These are phyloP conservation scores for Blastocrithidia nonstop DNA, from an alignment of 208 protist species.

Conservation along the genomic window DNA sequence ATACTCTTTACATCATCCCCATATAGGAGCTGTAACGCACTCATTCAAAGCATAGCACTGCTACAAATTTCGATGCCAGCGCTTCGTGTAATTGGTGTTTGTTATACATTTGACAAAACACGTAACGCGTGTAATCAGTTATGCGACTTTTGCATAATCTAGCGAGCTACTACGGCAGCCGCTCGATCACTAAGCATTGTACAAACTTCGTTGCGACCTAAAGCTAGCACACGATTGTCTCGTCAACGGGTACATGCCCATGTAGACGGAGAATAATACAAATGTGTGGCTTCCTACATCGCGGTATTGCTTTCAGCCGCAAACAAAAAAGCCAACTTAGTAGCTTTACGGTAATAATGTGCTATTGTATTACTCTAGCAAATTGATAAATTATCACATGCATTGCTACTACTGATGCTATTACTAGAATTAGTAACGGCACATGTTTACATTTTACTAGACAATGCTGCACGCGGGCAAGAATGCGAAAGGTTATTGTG, in stretches of 20 bases:
- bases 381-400: background rate
- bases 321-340: conserved; percentile 34
- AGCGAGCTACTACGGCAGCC: conserved; percentile 10
- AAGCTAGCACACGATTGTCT: background rate
- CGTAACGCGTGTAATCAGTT: conserved; percentile 21
- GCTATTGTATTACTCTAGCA: background rate
- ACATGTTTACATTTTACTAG: background rate
- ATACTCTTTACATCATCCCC: no score
- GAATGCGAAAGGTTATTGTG: background rate
- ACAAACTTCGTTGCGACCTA: conserved; percentile 8
- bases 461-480: background rate
- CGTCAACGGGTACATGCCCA: background rate
- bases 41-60: conserved; percentile 11
- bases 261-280: conserved; percentile 18
- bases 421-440: background rate
- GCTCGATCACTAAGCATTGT: conserved; percentile 12
- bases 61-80: conserved; percentile 26
- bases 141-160: conserved; percentile 7
- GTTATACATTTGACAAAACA: conserved; percentile 12
- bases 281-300: conserved; percentile 29
- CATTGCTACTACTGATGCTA: conserved; percentile 3
- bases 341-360: conserved; percentile 5
- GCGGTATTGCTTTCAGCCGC: conserved; percentile 30
- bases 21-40: conserved; percentile 16
- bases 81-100: conserved; percentile 11